phyloP scores from a whole-genome alignment of 2,329 filamentous ascomycete genomes.

The Tothia fuscella region DNA sequence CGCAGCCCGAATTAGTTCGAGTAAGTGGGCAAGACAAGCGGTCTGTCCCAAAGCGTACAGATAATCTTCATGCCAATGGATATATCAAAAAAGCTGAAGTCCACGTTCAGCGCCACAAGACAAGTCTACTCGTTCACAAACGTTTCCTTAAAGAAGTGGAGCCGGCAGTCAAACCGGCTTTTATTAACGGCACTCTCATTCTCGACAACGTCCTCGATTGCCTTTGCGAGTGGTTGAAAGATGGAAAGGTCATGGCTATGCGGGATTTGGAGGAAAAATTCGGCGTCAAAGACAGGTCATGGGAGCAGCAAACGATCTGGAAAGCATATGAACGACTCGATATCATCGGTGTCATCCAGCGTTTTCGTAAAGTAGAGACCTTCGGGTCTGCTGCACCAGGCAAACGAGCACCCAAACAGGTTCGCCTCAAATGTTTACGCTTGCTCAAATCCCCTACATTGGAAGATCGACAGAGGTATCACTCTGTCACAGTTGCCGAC shows the following conservation, averaged over 20 bases:
- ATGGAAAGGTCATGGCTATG: slow-evolving; percentile 39
- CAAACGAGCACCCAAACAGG: not conserved
- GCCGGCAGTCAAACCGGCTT: slow-evolving; percentile 19
- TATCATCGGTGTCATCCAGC: slow-evolving; percentile 11
- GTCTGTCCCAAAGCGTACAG: slow-evolving; percentile 50
- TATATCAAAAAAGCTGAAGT: slow-evolving; percentile 48
- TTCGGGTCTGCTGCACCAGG: not conserved
- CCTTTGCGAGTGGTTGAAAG: slow-evolving; percentile 37
- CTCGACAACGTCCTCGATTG: slow-evolving; percentile 37
- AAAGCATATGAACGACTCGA: slow-evolving; percentile 12
- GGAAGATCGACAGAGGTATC: slow-evolving; percentile 15
- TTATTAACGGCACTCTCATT: slow-evolving; percentile 29
- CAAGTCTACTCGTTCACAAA: slow-evolving; percentile 26
- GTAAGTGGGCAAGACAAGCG: slow-evolving; percentile 52
- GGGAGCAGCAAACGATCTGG: slow-evolving; percentile 6
- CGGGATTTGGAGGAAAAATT: slow-evolving; percentile 40
- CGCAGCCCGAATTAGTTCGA: slow-evolving; percentile 43
- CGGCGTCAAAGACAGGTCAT: slow-evolving; percentile 18
- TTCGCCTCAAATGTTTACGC: slow-evolving; percentile 3
- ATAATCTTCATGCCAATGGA: slow-evolving; percentile 42
- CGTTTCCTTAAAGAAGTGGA: slow-evolving; percentile 8
- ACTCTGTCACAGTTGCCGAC: slow-evolving; percentile 5
- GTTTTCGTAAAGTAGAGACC: not conserved
- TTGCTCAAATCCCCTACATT: slow-evolving; percentile 16
- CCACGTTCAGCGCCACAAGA: slow-evolving; percentile 20